Base-by-base conservation (phyloP, 371 early-diverging fungal genomes). In the Syncephalastrum sp. region DNA sequence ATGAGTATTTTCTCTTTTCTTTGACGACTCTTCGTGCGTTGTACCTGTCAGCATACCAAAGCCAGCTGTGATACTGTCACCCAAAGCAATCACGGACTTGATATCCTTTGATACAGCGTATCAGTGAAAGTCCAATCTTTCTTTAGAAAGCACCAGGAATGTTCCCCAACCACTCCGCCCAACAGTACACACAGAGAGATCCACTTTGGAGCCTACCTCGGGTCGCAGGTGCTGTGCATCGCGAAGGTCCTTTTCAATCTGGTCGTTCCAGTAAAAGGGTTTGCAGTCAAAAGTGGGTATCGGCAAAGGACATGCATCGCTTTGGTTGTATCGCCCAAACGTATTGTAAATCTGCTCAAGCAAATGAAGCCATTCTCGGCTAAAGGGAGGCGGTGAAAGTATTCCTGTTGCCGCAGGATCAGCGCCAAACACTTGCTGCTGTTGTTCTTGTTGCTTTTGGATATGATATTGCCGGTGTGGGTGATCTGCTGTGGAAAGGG, bases 51-150 rank as follows among this genome's bases (percentile, higher is more conserved):
- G 53, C 74, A 80, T 82, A 16, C 76, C 87, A 64, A 86, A 88
- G 21, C 82, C 90, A 38, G 90, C 88, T 15, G 84, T 77, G 38
- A 90, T 88, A 43, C 85, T 85, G 59, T 88, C 90, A 14, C 88
- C 90, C 13, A 90, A 65, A 14, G 87, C 83, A 25, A 86, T 79
- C 41, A 88, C 75, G 8, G 83, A 75, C 69, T 78, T 81, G 53
- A 88, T 85, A 47, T 88, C 87, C 79, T 88, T 1, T 23, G 38
- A 27, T 10, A 19, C 25, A 24, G 23, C 42, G 6, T 5, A 53
- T 45, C n/a, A 10, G 33, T 27, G 12, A 10, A 10, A 10, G 2
- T 33, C 38, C 10, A 10, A 2, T 12, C 10, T 33, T 33, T 33
- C 38, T 12, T 25, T n/a, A 10, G 8, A 47, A 6, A 55, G 27